A percentile compares a stretch with the other conserved stretches of the same genome.
These are phyloP conservation scores for Paxillus ammoniavirescens DNA, from an alignment of 768 basidiomycete genomes.

Conservation along the genomic window DNA sequence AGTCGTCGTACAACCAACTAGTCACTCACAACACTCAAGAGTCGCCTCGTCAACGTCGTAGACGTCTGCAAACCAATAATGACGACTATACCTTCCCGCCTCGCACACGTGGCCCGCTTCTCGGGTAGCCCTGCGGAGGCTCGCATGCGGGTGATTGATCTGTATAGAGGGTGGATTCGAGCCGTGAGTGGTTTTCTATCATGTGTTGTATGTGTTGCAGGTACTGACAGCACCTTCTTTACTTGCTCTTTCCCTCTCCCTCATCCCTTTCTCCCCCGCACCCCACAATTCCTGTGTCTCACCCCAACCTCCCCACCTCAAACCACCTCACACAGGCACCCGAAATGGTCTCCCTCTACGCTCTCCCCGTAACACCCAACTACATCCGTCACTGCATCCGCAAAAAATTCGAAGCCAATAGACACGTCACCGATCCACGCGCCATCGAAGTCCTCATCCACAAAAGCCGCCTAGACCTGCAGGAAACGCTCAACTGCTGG, in stretches of 20 bases:
- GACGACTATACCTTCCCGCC: slow-evolving; percentile 87
- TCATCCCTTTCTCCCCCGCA: neutral
- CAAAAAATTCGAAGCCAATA: slow-evolving; percentile 83
- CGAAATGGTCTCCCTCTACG: slow-evolving; percentile 80
- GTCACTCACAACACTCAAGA: neutral
- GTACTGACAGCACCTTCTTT: neutral
- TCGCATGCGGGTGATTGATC: slow-evolving; percentile 62
- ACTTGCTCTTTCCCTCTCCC: neutral
- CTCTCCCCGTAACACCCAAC: slow-evolving; percentile 74
- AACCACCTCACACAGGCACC: slow-evolving; percentile 64
- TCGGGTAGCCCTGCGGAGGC: slow-evolving; percentile 61
- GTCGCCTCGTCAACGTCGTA: neutral
- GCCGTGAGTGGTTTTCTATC: slow-evolving; percentile 53
- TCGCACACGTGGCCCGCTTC: slow-evolving; percentile 68
- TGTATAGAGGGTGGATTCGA: slow-evolving; percentile 95
- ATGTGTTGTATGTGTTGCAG: slow-evolving; percentile 1
- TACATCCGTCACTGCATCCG: slow-evolving; percentile 81
- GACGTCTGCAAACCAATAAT: slow-evolving; percentile 32
- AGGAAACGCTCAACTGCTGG: slow-evolving; percentile 95
- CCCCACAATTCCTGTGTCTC: neutral
- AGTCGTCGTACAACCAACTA: neutral
- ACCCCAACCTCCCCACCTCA: neutral
- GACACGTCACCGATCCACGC: slow-evolving; percentile 74
- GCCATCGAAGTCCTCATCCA: slow-evolving; percentile 84
- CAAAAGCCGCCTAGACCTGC: slow-evolving; percentile 85